Conservation (phyloP, 805 yeast species). For the Candida taoyuanica region DNA sequence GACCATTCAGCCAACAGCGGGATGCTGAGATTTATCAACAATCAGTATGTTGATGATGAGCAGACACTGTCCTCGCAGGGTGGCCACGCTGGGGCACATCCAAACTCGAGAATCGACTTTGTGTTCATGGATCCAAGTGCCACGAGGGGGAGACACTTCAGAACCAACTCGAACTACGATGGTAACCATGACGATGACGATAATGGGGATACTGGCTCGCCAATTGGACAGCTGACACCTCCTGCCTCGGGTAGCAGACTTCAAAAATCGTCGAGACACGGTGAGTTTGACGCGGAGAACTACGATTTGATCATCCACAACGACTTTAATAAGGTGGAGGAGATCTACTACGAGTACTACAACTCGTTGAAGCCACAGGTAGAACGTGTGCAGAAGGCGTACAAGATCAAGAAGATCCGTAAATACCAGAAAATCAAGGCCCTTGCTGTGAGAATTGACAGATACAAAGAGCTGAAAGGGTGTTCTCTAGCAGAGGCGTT, state of each 20-base stretch:
- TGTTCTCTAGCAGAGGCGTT: slow-evolving; percentile 28
- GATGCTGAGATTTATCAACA: slow-evolving; percentile 27
- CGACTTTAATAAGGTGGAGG: slow-evolving; percentile 30
- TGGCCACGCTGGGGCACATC: slow-evolving; percentile 6
- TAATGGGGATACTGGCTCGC: slow-evolving; percentile 16
- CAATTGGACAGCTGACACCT: slow-evolving; percentile 18
- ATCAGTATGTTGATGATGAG: slow-evolving; percentile 29
- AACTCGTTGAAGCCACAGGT: slow-evolving; percentile 31
- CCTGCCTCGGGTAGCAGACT: slow-evolving; percentile 18
- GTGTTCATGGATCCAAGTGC: slow-evolving; percentile 29
- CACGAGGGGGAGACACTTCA: slow-evolving; percentile 21
- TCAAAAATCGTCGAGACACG: slow-evolving; percentile 23
- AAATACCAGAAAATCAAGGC: slow-evolving; percentile 36
- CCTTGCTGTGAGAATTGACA: slow-evolving; percentile 31
- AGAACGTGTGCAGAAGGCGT: slow-evolving; percentile 31
- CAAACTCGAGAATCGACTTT: slow-evolving; percentile 26
- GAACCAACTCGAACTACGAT: slow-evolving; percentile 20
- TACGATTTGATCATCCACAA: slow-evolving; percentile 30
- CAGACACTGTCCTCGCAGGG: slow-evolving; percentile 16
- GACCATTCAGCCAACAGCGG: slow-evolving; percentile 22
- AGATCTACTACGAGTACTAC: slow-evolving; percentile 31
- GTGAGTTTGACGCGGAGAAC: slow-evolving; percentile 26
- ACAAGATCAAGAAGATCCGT: slow-evolving; percentile 33
- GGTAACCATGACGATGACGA: slow-evolving; percentile 17
- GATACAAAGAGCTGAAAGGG: slow-evolving; percentile 27